Conservation (phyloP, 2,329 filamentous ascomycete species). For the Arthrobotrys sinensis region DNA sequence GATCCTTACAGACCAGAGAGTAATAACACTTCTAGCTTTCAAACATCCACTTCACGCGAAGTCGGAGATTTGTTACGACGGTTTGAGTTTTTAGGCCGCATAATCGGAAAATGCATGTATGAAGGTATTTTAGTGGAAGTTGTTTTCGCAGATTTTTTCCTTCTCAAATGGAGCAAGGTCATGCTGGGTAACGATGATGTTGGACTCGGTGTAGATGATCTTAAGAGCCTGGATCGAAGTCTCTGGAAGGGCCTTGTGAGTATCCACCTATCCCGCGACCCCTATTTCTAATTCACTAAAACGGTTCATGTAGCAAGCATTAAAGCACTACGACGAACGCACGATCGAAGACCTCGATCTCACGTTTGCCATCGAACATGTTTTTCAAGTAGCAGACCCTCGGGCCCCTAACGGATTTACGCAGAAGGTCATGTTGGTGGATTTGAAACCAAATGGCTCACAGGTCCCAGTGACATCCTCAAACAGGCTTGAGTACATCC, state of each 20-base stretch:
- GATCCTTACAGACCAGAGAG: conserved; percentile 72
- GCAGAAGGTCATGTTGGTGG: conserved; percentile 77
- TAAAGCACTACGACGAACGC: conserved; percentile 89
- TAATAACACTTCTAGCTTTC: conserved; percentile 65
- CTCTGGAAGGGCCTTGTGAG: conserved; percentile 86
- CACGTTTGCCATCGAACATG: conserved; percentile 68
- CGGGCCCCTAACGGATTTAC: conserved; percentile 64
- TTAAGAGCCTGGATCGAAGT: conserved; percentile 90
- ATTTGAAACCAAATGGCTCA: conserved; percentile 83
- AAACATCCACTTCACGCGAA: conserved; percentile 72
- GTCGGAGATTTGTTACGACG: conserved; percentile 77
- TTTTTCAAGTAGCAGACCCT: conserved; percentile 68
- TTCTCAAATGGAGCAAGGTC: conserved; percentile 92
- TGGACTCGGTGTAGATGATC: conserved; percentile 87
- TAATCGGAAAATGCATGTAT: conserved; percentile 97
- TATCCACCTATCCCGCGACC: conserved; percentile 31
- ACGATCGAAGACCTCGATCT: conserved; percentile 67
- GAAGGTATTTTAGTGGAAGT: conserved; percentile 96
- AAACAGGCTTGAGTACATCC: conserved; percentile 94
- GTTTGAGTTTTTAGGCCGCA: conserved; percentile 91
- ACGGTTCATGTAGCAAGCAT: conserved; percentile 66
- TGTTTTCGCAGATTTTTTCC: conserved; percentile 93
- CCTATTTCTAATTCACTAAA: conserved; percentile 6
- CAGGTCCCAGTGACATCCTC: conserved; percentile 87
- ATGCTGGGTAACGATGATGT: conserved; percentile 77